A percentile compares a stretch with the other conserved stretches of the same genome.
phyloP scores from a whole-genome alignment of 164 flowering plant genomes.

The Aristolochia fimbriata region DNA sequence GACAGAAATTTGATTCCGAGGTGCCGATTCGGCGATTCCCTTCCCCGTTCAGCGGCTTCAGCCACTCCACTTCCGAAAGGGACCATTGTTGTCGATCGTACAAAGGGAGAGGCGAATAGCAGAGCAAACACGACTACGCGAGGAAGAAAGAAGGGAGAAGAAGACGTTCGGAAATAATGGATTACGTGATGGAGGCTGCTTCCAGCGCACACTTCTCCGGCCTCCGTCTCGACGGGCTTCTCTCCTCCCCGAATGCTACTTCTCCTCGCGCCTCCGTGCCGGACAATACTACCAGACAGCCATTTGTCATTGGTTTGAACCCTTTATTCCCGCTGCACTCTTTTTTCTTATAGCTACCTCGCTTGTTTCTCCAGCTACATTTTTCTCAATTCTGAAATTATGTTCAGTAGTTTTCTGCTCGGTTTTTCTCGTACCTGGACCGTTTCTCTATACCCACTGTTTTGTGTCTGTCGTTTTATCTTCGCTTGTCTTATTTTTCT shows the following conservation, averaged over 20 bases:
- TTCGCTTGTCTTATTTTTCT: neutral
- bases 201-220: conserved; percentile 93
- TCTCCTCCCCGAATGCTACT: conserved; percentile 24
- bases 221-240: conserved; percentile 57
- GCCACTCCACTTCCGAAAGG: too few species aligned
- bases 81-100: too few species aligned
- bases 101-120: too few species aligned
- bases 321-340: neutral
- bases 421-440: neutral
- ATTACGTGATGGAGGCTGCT: conserved; percentile 78
- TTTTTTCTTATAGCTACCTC: neutral
- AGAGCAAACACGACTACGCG: too few species aligned
- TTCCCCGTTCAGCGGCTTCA: too few species aligned
- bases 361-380: neutral
- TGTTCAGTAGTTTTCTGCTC: neutral
- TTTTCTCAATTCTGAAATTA: neutral
- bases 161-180: conserved; percentile 26
- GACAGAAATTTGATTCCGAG: too few species aligned
- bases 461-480: neutral
- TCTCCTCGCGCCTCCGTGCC: conserved; percentile 14
- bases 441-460: neutral
- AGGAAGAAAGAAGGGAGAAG: too few species aligned
- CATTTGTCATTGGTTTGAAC: conserved; percentile 74
- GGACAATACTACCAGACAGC: conserved; percentile 37
- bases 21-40: too few species aligned